These are phyloP conservation scores for Pichia sp. DNA, from an alignment of 1,139 yeast species.

Conservation along the genomic window DNA sequence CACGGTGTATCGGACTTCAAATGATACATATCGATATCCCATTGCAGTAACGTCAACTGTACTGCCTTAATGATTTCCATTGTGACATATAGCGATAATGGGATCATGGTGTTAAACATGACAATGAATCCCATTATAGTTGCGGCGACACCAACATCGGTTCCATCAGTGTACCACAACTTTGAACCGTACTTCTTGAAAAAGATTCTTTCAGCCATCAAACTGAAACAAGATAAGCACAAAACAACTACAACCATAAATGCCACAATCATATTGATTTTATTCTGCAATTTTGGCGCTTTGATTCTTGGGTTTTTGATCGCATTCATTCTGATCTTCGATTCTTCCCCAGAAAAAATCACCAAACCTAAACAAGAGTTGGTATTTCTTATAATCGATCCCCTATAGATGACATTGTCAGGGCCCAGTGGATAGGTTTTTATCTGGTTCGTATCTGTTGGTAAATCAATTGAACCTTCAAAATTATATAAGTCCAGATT, in stretches of 20 bases:
- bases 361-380: constrained; percentile 67
- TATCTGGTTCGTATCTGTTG: constrained; percentile 23
- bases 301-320: constrained; percentile 82
- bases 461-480: constrained; percentile 56
- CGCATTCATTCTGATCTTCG: constrained; percentile 94
- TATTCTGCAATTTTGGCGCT: constrained; percentile 82
- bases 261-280: constrained; percentile 73
- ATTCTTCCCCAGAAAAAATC: constrained; percentile 89
- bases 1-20: constrained; percentile 80
- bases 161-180: constrained; percentile 68
- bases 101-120: constrained; percentile 95
- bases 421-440: constrained; percentile 56
- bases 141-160: constrained; percentile 83
- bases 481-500: constrained; percentile 85
- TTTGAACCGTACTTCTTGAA: constrained; percentile 35
- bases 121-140: constrained; percentile 93
- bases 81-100: constrained; percentile 88
- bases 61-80: constrained; percentile 91
- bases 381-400: constrained; percentile 83
- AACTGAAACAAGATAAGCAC: constrained; percentile 66
- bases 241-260: constrained; percentile 85
- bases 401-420: constrained; percentile 80
- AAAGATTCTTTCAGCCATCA: constrained; percentile 64
- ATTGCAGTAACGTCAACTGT: constrained; percentile 73
- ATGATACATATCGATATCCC: constrained; percentile 94